These are phyloP conservation scores for Colletotrichum sp. DNA, from an alignment of 2,329 filamentous ascomycete species.

Conservation along the genomic window DNA sequence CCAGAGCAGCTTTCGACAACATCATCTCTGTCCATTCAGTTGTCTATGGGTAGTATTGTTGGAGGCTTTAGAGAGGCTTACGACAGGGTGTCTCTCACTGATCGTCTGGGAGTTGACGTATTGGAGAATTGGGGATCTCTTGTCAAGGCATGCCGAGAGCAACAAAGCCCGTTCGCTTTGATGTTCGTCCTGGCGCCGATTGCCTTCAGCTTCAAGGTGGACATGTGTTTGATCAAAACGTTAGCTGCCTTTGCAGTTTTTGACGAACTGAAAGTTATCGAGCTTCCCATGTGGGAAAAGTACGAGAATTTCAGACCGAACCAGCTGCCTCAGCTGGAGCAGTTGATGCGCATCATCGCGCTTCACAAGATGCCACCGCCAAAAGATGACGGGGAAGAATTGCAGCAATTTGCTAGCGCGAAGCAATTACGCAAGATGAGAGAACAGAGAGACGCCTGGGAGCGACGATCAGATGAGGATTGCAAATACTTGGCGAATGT, in stretches of 20 bases:
- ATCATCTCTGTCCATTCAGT: constrained; percentile 4
- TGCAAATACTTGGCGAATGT: constrained; percentile 42
- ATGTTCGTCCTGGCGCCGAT: constrained; percentile 52
- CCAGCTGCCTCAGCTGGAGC: constrained; percentile 34
- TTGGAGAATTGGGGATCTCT: constrained; percentile 48
- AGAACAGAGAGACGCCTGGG: constrained; percentile 32
- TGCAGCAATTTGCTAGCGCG: constrained; percentile 27
- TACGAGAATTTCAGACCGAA: constrained; percentile 39
- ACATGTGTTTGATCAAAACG: constrained; percentile 45
- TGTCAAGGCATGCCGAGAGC: constrained; percentile 37
- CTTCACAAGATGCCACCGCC: constrained; percentile 32
- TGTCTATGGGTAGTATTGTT: constrained; percentile 29
- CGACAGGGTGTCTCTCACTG: constrained; percentile 38
- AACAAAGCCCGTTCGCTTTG: constrained; percentile 35
- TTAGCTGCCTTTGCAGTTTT: constrained; percentile 50
- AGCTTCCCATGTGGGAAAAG: constrained; percentile 37
- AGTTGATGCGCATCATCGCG: constrained; percentile 35
- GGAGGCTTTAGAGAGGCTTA: constrained; percentile 38
- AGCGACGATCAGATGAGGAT: constrained; percentile 34
- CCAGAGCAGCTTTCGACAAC: constrained; percentile 22
- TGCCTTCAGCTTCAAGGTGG: constrained; percentile 40
- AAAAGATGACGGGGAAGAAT: constrained; percentile 27
- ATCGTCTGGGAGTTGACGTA: constrained; percentile 42
- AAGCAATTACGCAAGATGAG: constrained; percentile 36
- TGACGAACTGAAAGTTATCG: constrained; percentile 39